These are phyloP conservation scores for Lizonia empirigonia DNA, from an alignment of 2,329 filamentous ascomycete species.

Conservation along the genomic window DNA sequence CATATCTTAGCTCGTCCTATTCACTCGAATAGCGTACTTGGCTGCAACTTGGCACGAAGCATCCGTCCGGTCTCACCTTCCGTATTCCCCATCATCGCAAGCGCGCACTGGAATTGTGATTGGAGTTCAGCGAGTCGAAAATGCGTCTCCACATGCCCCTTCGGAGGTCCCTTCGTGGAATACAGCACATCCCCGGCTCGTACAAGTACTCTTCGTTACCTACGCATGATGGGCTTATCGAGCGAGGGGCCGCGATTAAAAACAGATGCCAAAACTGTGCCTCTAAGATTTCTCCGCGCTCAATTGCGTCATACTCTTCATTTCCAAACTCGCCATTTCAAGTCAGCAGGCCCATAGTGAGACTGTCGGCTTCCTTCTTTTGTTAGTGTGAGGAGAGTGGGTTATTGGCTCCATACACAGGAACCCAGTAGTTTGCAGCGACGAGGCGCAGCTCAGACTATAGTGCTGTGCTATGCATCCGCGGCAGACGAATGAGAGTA, in stretches of 20 bases:
- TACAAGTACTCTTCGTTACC: neutral
- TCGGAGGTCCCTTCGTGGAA: neutral
- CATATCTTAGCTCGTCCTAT: neutral
- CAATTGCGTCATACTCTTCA: neutral
- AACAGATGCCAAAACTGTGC: neutral
- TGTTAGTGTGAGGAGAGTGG: neutral
- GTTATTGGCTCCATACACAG: neutral
- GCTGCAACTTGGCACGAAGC: neutral
- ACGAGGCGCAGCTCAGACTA: neutral
- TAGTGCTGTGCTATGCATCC: conserved; percentile 1
- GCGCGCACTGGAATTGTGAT: neutral
- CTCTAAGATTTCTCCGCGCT: neutral
- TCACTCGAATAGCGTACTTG: neutral
- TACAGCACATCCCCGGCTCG: neutral
- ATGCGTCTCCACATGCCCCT: neutral
- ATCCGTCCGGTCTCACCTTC: neutral
- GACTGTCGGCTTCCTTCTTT: neutral
- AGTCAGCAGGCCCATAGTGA: neutral
- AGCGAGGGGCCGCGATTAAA: neutral
- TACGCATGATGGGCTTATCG: neutral
- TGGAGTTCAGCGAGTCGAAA: neutral
- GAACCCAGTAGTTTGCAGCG: neutral
- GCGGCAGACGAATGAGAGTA: neutral
- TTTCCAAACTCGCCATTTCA: neutral
- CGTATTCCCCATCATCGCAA: neutral